These are phyloP conservation scores for Capronia epimyces DNA, from an alignment of 2,329 filamentous ascomycete species.

Conservation along the genomic window DNA sequence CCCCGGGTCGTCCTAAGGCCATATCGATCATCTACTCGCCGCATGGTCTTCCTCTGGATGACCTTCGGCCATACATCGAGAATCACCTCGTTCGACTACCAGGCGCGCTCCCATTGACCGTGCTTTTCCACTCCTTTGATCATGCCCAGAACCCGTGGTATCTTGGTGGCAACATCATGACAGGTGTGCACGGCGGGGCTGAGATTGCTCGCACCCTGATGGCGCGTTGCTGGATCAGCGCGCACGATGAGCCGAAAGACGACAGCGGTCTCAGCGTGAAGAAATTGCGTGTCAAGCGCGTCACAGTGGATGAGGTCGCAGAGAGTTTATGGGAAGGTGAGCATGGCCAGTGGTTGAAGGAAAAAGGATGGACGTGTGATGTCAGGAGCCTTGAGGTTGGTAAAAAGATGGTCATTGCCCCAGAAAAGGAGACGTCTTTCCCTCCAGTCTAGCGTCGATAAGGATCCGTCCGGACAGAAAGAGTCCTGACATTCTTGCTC, in stretches of 20 bases:
- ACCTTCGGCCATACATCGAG: constrained; percentile 46
- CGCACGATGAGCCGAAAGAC: constrained; percentile 51
- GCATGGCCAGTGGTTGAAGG: constrained; percentile 19
- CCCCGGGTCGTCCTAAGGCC: constrained; percentile 30
- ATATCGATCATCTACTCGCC: constrained; percentile 52
- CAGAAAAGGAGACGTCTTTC: constrained; percentile 2
- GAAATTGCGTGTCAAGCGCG: constrained; percentile 39
- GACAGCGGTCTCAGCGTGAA: constrained; percentile 44
- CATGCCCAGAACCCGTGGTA: constrained; percentile 50
- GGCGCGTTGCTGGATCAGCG: constrained; percentile 50
- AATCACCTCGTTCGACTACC: constrained; percentile 41
- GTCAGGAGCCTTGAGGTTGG: constrained; percentile 24
- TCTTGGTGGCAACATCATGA: constrained; percentile 49
- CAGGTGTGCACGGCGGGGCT: constrained; percentile 46
- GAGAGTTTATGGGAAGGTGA: constrained; percentile 33
- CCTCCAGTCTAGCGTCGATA: not conserved
- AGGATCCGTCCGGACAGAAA: too few species aligned
- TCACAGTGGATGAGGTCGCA: constrained; percentile 35
- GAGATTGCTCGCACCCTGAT: constrained; percentile 46
- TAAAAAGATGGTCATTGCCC: constrained; percentile 20
- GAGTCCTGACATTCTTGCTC: too few species aligned
- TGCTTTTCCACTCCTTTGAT: constrained; percentile 50
- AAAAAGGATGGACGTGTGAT: constrained; percentile 27
- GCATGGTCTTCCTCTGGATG: constrained; percentile 45
- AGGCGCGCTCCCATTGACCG: constrained; percentile 46